A percentile compares a stretch with the other conserved stretches of the same genome.
Conservation (phyloP, 805 yeast genomes). For the Ogataea methylovora region DNA sequence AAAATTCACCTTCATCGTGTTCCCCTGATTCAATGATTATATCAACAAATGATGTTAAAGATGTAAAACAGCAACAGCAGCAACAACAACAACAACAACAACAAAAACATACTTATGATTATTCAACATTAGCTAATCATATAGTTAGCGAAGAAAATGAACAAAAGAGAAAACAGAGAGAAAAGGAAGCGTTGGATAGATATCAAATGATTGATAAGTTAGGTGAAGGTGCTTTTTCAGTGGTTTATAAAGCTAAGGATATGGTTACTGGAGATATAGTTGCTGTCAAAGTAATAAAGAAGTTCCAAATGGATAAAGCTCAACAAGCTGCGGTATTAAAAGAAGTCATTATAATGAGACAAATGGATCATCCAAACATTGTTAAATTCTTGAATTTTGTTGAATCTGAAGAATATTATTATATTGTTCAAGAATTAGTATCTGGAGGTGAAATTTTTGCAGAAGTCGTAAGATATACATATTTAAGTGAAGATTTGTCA, state of each 20-base stretch:
- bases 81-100: slow-evolving; percentile 1
- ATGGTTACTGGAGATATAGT: slow-evolving; percentile 30
- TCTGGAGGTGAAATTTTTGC: slow-evolving; percentile 77
- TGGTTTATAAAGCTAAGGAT: slow-evolving; percentile 43
- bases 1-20: no score
- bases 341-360: slow-evolving; percentile 73
- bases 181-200: slow-evolving; percentile 21
- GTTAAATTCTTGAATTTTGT: slow-evolving; percentile 60
- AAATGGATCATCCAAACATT: slow-evolving; percentile 54
- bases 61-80: slow-evolving; percentile 1
- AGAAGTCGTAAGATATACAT: slow-evolving; percentile 70
- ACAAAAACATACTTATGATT: no score
- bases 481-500: slow-evolving; percentile 64
- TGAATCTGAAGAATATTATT: slow-evolving; percentile 54
- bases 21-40: no score
- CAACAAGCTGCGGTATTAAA: slow-evolving; percentile 67
- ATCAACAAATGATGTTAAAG: background rate
- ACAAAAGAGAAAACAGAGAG: slow-evolving; percentile 11
- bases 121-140: slow-evolving; percentile 23
- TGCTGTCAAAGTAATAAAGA: slow-evolving; percentile 58
- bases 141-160: slow-evolving; percentile 25
- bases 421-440: slow-evolving; percentile 66
- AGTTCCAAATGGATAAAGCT: slow-evolving; percentile 53
- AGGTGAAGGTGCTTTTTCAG: slow-evolving; percentile 58
- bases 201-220: slow-evolving; percentile 39